A percentile compares a stretch with the other conserved stretches of the same genome.
phyloP scores from a whole-genome alignment of 2,329 filamentous ascomycete species.

The Davidsoniella virescens region DNA sequence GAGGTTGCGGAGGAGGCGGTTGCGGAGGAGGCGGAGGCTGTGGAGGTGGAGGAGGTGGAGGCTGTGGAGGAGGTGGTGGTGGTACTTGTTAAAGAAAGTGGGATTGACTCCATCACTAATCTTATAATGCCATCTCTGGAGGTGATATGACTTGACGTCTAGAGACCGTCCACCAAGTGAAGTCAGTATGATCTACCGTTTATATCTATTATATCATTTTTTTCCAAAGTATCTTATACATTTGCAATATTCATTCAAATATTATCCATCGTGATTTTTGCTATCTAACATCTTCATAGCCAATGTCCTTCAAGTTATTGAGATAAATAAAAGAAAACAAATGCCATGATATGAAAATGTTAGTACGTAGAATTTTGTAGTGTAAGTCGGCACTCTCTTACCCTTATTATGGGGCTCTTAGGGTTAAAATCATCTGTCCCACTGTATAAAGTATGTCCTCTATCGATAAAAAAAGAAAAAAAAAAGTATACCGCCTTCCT shows the following conservation, averaged over 20 bases:
- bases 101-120: not conserved
- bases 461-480: constrained; percentile 10
- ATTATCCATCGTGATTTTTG: too few relatives aligned
- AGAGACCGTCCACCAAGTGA: too few relatives aligned
- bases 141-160: too few relatives aligned
- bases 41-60: not conserved
- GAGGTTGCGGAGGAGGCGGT: constrained; percentile 12
- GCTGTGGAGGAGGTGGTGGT: not conserved
- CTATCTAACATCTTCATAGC: too few relatives aligned
- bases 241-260: not conserved
- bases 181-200: too few relatives aligned
- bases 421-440: not conserved
- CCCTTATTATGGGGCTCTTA: not conserved
- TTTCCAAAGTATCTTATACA: not conserved
- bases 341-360: too few relatives aligned
- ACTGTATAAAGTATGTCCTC: not conserved
- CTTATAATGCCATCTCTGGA: too few relatives aligned
- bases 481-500: constrained; percentile 6
- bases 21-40: constrained; percentile 10
- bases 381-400: too few relatives aligned
- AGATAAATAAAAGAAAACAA: too few relatives aligned
- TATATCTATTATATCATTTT: not conserved
- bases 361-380: too few relatives aligned
- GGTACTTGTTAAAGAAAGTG: not conserved
- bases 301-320: too few relatives aligned